phyloP scores from a whole-genome alignment of 495 filamentous ascomycete genomes.

The Aspergillus carlsbadensis region DNA sequence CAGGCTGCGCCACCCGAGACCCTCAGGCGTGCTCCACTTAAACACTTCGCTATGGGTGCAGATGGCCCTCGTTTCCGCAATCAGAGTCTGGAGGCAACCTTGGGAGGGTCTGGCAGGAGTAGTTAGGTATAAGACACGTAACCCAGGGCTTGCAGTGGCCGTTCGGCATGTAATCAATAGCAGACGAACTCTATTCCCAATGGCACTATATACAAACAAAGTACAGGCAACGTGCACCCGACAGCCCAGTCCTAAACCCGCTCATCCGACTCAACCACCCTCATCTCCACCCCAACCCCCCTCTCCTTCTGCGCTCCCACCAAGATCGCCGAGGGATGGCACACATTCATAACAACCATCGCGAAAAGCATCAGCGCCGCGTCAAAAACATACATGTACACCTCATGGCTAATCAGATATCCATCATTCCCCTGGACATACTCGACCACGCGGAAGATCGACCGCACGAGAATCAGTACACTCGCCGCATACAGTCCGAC shows the following conservation, averaged over 20 bases:
- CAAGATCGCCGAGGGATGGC: slow-evolving; percentile 10
- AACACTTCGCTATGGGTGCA: too few relatives aligned
- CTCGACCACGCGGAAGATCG: slow-evolving; percentile 11
- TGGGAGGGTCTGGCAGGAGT: too few relatives aligned
- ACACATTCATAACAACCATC: slow-evolving; percentile 20
- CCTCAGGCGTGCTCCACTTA: too few relatives aligned
- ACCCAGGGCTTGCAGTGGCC: too few relatives aligned
- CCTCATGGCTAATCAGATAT: slow-evolving; percentile 9
- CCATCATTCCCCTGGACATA: slow-evolving; percentile 13
- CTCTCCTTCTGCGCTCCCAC: not conserved
- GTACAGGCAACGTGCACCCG: not conserved
- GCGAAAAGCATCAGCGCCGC: slow-evolving; percentile 7
- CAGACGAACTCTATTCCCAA: too few relatives aligned
- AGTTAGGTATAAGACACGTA: too few relatives aligned
- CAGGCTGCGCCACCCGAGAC: not conserved
- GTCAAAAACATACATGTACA: slow-evolving; percentile 15
- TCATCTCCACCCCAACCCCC: not conserved
- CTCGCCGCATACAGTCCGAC: not conserved
- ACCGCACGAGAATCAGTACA: slow-evolving; percentile 13
- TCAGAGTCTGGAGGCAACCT: too few relatives aligned
- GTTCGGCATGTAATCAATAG: too few relatives aligned
- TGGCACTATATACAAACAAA: not conserved
- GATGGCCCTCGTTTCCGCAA: too few relatives aligned
- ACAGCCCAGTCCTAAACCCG: not conserved
- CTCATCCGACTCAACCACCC: not conserved